Conservation (phyloP, 257 asterid genomes). For the Ehretia macrophylla region DNA sequence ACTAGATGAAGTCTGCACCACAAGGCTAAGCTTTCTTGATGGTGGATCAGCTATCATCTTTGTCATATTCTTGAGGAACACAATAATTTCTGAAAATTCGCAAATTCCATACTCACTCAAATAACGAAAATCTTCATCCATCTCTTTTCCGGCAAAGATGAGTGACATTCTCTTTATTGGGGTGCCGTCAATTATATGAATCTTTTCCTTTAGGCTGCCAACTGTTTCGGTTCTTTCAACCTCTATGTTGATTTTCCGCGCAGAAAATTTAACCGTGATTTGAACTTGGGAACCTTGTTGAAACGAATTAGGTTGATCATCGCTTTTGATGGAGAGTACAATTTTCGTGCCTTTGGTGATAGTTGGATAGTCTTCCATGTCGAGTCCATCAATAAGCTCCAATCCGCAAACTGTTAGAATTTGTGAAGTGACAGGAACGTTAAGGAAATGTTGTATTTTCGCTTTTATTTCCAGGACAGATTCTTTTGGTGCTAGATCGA, state of each 20-base stretch:
- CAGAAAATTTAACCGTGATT: slow-evolving; percentile 38
- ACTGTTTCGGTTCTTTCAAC: slow-evolving; percentile 53
- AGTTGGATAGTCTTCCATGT: slow-evolving; percentile 53
- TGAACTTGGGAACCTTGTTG: slow-evolving; percentile 15
- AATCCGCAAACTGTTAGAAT: slow-evolving; percentile 47
- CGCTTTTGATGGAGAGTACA: slow-evolving; percentile 19
- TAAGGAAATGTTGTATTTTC: slow-evolving; percentile 39
- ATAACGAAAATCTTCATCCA: slow-evolving; percentile 51
- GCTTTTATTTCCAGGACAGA: slow-evolving; percentile 43
- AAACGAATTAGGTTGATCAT: not conserved
- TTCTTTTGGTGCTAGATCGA: slow-evolving; percentile 50
- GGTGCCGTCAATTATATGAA: slow-evolving; percentile 61
- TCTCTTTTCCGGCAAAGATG: slow-evolving; percentile 39
- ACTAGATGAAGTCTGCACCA: slow-evolving; percentile 62
- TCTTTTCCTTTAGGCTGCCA: slow-evolving; percentile 67
- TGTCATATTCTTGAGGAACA: slow-evolving; percentile 32
- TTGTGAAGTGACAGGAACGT: slow-evolving; percentile 46
- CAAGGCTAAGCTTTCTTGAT: slow-evolving; percentile 33
- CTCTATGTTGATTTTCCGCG: slow-evolving; percentile 37
- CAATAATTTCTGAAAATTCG: slow-evolving; percentile 41
- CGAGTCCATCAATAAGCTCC: slow-evolving; percentile 57
- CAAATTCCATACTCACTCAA: slow-evolving; percentile 41
- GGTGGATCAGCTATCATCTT: slow-evolving; percentile 33
- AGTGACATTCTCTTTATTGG: slow-evolving; percentile 57
- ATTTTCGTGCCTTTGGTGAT: slow-evolving; percentile 47